These are phyloP conservation scores for Amphibolis antarctica DNA, from an alignment of 106 monocot species.

Conservation along the genomic window DNA sequence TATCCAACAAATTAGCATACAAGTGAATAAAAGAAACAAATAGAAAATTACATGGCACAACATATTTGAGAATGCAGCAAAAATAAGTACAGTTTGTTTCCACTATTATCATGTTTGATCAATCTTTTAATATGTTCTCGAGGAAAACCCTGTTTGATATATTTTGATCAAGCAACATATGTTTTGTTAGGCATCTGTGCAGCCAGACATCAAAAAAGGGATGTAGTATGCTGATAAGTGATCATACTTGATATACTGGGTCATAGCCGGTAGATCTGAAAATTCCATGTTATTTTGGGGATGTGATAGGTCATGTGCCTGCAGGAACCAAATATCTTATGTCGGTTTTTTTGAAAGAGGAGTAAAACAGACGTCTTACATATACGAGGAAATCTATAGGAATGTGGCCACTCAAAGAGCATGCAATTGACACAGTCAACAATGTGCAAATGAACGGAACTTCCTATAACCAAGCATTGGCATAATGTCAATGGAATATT, in stretches of 20 bases:
- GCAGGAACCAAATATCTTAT: constrained; percentile 33
- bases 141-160: background rate
- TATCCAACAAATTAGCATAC: too few species aligned
- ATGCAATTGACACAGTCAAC: too few species aligned
- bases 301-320: constrained; percentile 29
- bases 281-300: constrained; percentile 13
- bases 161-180: too few species aligned
- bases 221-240: background rate
- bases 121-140: background rate
- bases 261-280: constrained; percentile 10
- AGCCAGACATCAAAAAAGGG: background rate
- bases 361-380: background rate
- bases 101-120: background rate
- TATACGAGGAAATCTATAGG: background rate
- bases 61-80: too few species aligned
- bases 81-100: background rate
- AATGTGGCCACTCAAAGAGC: background rate
- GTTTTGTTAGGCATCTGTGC: background rate
- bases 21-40: too few species aligned
- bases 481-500: background rate
- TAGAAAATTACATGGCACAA: too few species aligned
- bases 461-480: too few species aligned
- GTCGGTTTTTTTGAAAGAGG: constrained; percentile 6
- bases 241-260: constrained; percentile 16
- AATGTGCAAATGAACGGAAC: background rate